Evolutionary conservation across 106 monocot species (phyloP), one percentile per base, ranked within the genome.

Genomic region (Dendrobium chrysotoxum): DNA sequence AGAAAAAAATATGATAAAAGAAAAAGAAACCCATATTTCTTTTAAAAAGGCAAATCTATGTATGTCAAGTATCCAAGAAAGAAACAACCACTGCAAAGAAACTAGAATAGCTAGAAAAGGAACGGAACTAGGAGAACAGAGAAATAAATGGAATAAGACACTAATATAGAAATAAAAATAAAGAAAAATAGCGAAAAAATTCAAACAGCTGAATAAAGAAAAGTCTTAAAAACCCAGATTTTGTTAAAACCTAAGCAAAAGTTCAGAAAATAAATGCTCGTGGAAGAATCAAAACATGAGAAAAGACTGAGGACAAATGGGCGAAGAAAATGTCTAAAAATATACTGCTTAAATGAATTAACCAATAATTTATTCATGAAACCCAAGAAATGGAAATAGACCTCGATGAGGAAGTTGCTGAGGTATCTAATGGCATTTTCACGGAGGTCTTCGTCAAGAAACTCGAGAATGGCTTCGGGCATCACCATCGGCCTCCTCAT

Each of bases 401-500:
- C 91, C 81, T 91, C 91, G 57, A 91, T 28, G 10, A 91, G 78
- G 78, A 80, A 91, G 46, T 81, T 82, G 75, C 85, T 82, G 78
- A 91, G 91, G 18, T 86, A 86, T 61, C 88, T 65, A 50, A 91
- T 81, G 46, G 88, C 88, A 78, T 76, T 75, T 80, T 91, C 91
- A 35, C 91, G 76, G 80, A 86, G 77, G 16, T 86, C 80, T 21
- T 86, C 80, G 35, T 91, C 80, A 31, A 86, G 73, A 77, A 88
- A 75, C 80, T 88, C 90, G 30, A 91, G 81, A 53, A 91, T 82
- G 75, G 86, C 71, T 23, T 80, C 75, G 4, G 88, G 82, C 72
- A 91, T 75, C 4, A 79, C 88, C 91, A 82, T 86, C 8, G 88
- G 91, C 80, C 82, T 65, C 78, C 25, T 84, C 91, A 91, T 88